These are phyloP conservation scores for Populus hybrid DNA, from an alignment of 441 rosid species.

Conservation along the genomic window DNA sequence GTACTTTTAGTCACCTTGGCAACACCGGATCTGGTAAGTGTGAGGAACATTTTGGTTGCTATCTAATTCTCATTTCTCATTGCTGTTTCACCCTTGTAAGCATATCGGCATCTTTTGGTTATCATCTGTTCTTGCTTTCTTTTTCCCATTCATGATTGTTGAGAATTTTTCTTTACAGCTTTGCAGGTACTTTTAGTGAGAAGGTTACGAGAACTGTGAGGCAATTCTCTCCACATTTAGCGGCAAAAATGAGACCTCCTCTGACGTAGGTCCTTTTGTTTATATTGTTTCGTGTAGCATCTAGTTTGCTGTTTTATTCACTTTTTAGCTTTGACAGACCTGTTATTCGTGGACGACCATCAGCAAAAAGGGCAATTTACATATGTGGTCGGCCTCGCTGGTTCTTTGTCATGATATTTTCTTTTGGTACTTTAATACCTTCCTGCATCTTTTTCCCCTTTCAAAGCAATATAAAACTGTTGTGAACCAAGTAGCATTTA, in stretches of 20 bases:
- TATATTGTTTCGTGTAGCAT: constrained; percentile 15
- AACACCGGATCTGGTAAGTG: too few species aligned
- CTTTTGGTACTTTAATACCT: constrained; percentile 49
- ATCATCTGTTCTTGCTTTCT: neutral
- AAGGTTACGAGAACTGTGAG: constrained; percentile 83
- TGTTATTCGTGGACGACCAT: constrained; percentile 92
- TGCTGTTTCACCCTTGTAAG: neutral
- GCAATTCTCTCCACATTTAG: constrained; percentile 88
- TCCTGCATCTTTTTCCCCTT: neutral
- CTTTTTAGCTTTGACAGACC: constrained; percentile 56
- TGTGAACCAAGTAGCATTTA: constrained; percentile 2
- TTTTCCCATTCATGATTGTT: constrained; percentile 1
- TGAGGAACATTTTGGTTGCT: neutral
- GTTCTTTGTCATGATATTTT: constrained; percentile 75
- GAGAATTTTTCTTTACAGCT: constrained; percentile 53
- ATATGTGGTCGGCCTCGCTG: constrained; percentile 94
- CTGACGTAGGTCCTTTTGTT: constrained; percentile 52
- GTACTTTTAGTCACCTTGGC: too few species aligned
- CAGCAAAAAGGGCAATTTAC: constrained; percentile 75
- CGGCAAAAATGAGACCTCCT: constrained; percentile 97
- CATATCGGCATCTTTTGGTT: neutral
- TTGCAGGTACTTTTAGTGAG: constrained; percentile 91
- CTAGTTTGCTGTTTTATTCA: constrained; percentile 14
- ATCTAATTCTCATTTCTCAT: neutral
- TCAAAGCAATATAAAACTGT: constrained; percentile 3